Percentiles rank a stretch among this genome's conserved stretches.
These are phyloP conservation scores for Antrodiella citrinella DNA, from an alignment of 768 basidiomycete genomes.

Conservation along the genomic window DNA sequence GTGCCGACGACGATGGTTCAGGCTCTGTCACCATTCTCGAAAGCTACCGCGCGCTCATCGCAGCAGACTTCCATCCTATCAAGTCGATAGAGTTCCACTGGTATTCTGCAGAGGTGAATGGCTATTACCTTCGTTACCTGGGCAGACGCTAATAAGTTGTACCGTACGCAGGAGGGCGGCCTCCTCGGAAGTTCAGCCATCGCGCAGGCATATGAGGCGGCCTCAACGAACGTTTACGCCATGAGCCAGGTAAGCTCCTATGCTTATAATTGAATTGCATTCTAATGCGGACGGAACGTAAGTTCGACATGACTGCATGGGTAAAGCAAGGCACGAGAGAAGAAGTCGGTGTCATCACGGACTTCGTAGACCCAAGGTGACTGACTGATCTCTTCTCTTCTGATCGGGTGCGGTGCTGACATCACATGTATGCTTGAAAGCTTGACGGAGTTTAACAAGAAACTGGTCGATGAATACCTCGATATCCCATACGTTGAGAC, in stretches of 20 bases:
- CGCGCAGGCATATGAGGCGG: slow-evolving; percentile 62
- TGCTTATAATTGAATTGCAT: neutral
- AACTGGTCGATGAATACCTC: slow-evolving; percentile 70
- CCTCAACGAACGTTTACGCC: slow-evolving; percentile 59
- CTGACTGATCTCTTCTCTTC: slow-evolving; percentile 26
- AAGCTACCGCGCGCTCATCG: slow-evolving; percentile 63
- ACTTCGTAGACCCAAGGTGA: slow-evolving; percentile 56
- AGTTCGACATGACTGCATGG: slow-evolving; percentile 95
- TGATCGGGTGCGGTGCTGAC: neutral
- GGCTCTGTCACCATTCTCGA: slow-evolving; percentile 77
- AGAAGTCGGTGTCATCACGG: slow-evolving; percentile 74
- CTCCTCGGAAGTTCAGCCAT: slow-evolving; percentile 88
- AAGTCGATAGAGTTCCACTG: slow-evolving; percentile 74
- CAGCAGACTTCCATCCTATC: slow-evolving; percentile 58
- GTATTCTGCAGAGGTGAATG: slow-evolving; percentile 69
- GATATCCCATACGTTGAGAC: slow-evolving; percentile 84
- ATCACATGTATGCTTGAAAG: slow-evolving; percentile 28
- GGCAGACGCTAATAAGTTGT: slow-evolving; percentile 5
- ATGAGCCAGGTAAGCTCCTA: slow-evolving; percentile 64
- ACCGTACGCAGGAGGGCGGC: slow-evolving; percentile 63
- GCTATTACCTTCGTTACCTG: no score
- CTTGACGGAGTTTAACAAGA: slow-evolving; percentile 74
- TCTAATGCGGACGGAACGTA: slow-evolving; percentile 8
- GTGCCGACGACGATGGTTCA: slow-evolving; percentile 57
- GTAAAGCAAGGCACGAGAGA: slow-evolving; percentile 62